Base-by-base conservation (phyloP, 371 early-diverging fungal species). In the Basidiobolus meristosporus region DNA sequence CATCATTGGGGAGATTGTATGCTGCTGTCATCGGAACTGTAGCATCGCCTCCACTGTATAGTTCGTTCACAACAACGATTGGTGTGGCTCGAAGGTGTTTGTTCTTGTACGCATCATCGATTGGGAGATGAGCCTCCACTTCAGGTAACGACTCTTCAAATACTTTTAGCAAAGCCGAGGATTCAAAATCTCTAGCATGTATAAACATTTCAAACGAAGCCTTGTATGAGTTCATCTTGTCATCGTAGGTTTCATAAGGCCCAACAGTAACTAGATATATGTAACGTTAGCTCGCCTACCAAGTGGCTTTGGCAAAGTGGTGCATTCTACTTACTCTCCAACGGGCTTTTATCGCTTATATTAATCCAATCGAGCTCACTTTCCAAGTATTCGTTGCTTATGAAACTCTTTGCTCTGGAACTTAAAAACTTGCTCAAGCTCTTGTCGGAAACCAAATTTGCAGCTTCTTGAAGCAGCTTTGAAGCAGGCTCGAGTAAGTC, bases 1-100 rank as follows among this genome's bases (percentile, higher is more conserved):
- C 82, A 41, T 83, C 82, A 44, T 83, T 83, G 15, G 84, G 84
- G 32, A 83, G 52, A 43, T 83, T 83, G 53, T 77, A 83, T n/a
- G 84, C 84, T 0, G 84, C 79, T 0, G 78, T 79, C 60, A 67
- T 56, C 41, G 77, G 73, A 40, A 76, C 78, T 7, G 76, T 68
- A 2, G 71, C 75, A 51, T 81, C 84, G 36, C 84, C 81, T 19
- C 71, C 72, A 39, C 66, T 57, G 52, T 65, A 78, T 2, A 83
- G 56, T 49, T 82, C 78, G 52, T 83, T 78, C 42, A 82, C 82
- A 11, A 82, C 81, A 31, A 77, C 69, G 42, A 83, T 83, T 17
- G 82, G 79, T 11, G 84, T 75, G 26, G 74, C 67, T 0, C 63
- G 59, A 29, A 83, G 51, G 7, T 74, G 62, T 34, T 50, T 57